phyloP scores from a whole-genome alignment of 345 rosid species.

The Arabidopsis arenosa region DNA sequence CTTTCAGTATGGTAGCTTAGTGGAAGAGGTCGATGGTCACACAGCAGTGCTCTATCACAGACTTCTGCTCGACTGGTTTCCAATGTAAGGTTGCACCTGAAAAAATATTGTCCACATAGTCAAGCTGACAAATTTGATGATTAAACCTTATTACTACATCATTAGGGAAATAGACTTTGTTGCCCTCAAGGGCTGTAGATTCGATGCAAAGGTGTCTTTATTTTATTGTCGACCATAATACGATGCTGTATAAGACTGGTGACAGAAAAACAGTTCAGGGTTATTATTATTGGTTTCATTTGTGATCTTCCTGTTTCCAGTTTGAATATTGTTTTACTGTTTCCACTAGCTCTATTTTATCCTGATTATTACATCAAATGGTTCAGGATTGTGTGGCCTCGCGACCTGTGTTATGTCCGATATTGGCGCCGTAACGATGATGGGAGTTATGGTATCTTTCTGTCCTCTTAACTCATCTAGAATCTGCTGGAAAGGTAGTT shows the following conservation, averaged over 20 bases:
- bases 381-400: slow-evolving; percentile 95
- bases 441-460: slow-evolving; percentile 88
- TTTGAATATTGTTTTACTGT: background rate
- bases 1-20: slow-evolving; percentile 92
- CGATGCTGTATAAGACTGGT: slow-evolving; percentile 13
- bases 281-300: background rate
- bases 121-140: slow-evolving; percentile 13
- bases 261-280: background rate
- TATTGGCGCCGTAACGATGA: slow-evolving; percentile 99
- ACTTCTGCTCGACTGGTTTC: slow-evolving; percentile 97
- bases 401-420: slow-evolving; percentile 98
- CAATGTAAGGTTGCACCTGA: slow-evolving; percentile 60
- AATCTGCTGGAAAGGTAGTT: slow-evolving; percentile 28
- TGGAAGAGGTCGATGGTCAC: slow-evolving; percentile 99
- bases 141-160: background rate
- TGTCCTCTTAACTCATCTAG: slow-evolving; percentile 28
- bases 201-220: slow-evolving; percentile 7
- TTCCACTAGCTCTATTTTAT: slow-evolving; percentile 14
- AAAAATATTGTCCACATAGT: slow-evolving; percentile 9
- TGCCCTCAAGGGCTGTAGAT: slow-evolving; percentile 12
- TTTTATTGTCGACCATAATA: background rate
- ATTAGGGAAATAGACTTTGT: background rate
- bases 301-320: slow-evolving; percentile 22
- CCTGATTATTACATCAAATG: slow-evolving; percentile 23
- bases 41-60: slow-evolving; percentile 95